Evolutionary conservation across 75 land plant species (phyloP).

Genomic region (Isoetes taiwanensis): DNA sequence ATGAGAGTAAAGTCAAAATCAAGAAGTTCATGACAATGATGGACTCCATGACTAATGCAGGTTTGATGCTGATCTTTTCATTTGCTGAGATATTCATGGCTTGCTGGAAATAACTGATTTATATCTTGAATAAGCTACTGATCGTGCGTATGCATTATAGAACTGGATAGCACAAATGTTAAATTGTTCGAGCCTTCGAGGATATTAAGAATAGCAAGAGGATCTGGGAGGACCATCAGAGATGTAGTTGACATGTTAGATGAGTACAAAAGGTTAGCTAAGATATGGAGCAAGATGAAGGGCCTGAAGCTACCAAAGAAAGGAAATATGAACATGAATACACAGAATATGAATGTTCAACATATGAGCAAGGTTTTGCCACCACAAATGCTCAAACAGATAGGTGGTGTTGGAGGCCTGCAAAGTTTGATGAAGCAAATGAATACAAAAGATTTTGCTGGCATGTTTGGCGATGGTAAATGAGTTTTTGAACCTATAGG

Average conservation of each 20-base stretch:
- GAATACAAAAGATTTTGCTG: constrained; percentile 49
- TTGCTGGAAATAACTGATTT: not conserved
- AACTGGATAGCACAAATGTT: constrained; percentile 83
- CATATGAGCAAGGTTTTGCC: constrained; percentile 96
- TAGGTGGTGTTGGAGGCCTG: constrained; percentile 86
- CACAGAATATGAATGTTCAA: constrained; percentile 90
- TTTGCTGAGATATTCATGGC: not conserved
- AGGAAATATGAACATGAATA: constrained; percentile 93
- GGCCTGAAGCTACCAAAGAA: constrained; percentile 96
- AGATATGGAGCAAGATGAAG: constrained; percentile 98
- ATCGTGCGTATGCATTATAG: constrained; percentile 23
- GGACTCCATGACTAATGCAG: constrained; percentile 96
- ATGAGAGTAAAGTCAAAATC: constrained; percentile 83
- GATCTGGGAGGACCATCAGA: constrained; percentile 47
- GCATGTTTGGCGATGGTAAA: constrained; percentile 78
- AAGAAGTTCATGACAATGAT: constrained; percentile 95
- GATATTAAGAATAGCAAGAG: constrained; percentile 74
- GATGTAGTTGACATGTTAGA: constrained; percentile 89
- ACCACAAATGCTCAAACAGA: constrained; percentile 87
- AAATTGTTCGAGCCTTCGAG: constrained; percentile 75
- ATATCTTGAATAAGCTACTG: not conserved
- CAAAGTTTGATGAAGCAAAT: constrained; percentile 95
- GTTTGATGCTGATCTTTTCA: constrained; percentile 11
- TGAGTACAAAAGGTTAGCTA: constrained; percentile 86
- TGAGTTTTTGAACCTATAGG: too few relatives aligned